A percentile compares a stretch with the other conserved stretches of the same genome.
Conservation (phyloP, 345 rosid species). For the Schrenkiella parvula region DNA sequence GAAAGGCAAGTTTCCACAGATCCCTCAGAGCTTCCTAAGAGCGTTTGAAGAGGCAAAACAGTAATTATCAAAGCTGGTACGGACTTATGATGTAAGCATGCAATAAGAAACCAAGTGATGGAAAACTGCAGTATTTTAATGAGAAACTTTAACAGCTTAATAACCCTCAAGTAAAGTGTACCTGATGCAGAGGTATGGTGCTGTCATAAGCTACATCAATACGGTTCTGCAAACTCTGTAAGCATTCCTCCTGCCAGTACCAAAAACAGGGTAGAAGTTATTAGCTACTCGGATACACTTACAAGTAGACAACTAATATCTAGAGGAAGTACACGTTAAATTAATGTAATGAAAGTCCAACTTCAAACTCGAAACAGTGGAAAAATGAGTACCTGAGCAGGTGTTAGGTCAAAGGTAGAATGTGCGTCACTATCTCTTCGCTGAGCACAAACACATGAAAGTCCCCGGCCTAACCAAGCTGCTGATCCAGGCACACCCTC, state of each 20-base stretch:
- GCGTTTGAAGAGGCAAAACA: neutral
- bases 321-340: neutral
- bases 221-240: conserved; percentile 84
- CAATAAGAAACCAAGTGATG: neutral
- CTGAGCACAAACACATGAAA: conserved; percentile 98
- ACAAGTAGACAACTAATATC: neutral
- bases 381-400: conserved; percentile 61
- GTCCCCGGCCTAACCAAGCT: conserved; percentile 97
- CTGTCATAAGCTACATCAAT: conserved; percentile 89
- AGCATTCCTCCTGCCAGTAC: conserved; percentile 74
- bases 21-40: conserved; percentile 81
- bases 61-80: neutral
- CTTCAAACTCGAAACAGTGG: neutral
- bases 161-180: conserved; percentile 15
- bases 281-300: neutral
- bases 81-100: neutral
- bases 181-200: conserved; percentile 72
- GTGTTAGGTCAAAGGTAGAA: conserved; percentile 94
- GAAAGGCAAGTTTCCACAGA: conserved; percentile 88
- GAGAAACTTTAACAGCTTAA: neutral
- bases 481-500: conserved; percentile 99
- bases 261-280: neutral
- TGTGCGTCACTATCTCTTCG: conserved; percentile 85
- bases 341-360: neutral
- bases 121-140: neutral